Evolutionary conservation across 2,329 filamentous ascomycete genomes (phyloP), one percentile per base, ranked within the genome.

Genomic region (Fusarium penzigii): DNA sequence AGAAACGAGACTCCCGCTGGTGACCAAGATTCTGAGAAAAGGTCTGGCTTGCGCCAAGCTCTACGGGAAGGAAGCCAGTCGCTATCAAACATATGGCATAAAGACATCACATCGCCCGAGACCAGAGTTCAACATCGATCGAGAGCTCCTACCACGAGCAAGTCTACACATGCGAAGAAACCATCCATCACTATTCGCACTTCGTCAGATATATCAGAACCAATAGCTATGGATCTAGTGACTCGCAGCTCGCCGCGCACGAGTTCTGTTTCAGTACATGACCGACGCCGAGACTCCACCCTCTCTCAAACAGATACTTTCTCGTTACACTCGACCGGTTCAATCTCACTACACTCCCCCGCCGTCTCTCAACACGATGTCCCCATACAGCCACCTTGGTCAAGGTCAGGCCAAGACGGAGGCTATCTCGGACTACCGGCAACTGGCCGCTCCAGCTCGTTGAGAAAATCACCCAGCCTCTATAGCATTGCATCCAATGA

Each of bases 401-500:
- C 49, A 11, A 60, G 57, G 10, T 44, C 61, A 13, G 39, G 51
- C 2, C 54, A 61, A 5, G 62, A 61, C 11, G 49, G 51, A 12
- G 48, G 41, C 29, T 42, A 58, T 3, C 46, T 54, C 10, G 51
- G 49, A n/a, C 52, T 61, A n/a, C 48, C 54, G 2, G 47, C 9
- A 59, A 60, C 25, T 49, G 51, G 16, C 67, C 67, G 44, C 61
- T 60, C 13, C 66, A 62, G 29, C 57, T 54, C 11, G 49, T 58
- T 25, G 66, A 36, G 68, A 13, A 69, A 77, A 51, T 72, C 75
- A 1, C 75, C 77, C 2, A 87, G 83, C 56, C 78, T 87, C 14
- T 86, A 86, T 63, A 87, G 83, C 4, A 68, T 86, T 3, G 76
- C 75, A 17, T 81, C 82, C 0, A 81, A 79, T 55, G 78, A 76